Conservation (phyloP, 2,329 filamentous ascomycete species). For the Trichophyton rubrum region DNA sequence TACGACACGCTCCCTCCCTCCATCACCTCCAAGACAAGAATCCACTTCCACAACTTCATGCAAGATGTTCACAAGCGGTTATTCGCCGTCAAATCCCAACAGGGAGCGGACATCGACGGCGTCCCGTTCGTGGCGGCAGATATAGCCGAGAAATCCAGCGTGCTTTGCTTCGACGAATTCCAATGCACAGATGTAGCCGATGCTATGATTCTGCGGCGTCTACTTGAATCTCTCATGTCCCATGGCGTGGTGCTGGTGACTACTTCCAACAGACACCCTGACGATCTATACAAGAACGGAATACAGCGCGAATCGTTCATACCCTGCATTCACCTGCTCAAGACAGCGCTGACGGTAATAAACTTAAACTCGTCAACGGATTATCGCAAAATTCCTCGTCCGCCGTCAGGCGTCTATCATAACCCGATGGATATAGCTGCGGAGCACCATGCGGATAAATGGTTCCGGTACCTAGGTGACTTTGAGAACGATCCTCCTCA, state of each 20-base stretch:
- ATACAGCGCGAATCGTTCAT: constrained; percentile 93
- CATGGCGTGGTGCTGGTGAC: constrained; percentile 95
- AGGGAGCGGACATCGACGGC: constrained; percentile 80
- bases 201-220: constrained; percentile 85
- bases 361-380: constrained; percentile 93
- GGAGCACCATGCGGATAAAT: constrained; percentile 71
- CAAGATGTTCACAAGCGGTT: constrained; percentile 87
- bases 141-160: constrained; percentile 70
- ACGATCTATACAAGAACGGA: constrained; percentile 95
- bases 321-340: constrained; percentile 85
- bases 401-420: constrained; percentile 88
- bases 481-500: constrained; percentile 63
- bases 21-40: constrained; percentile 72
- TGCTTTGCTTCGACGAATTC: constrained; percentile 97
- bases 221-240: constrained; percentile 84
- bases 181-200: constrained; percentile 97
- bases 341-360: constrained; percentile 70
- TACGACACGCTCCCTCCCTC: constrained; percentile 78
- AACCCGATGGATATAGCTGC: constrained; percentile 71
- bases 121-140: constrained; percentile 90
- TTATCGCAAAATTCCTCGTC: constrained; percentile 91
- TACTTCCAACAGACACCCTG: constrained; percentile 90
- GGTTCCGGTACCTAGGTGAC: constrained; percentile 91
- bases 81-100: constrained; percentile 76
- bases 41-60: constrained; percentile 99